These are phyloP conservation scores for Calocybe gambosa DNA, from an alignment of 1,284 basidiomycete genomes.

Conservation along the genomic window DNA sequence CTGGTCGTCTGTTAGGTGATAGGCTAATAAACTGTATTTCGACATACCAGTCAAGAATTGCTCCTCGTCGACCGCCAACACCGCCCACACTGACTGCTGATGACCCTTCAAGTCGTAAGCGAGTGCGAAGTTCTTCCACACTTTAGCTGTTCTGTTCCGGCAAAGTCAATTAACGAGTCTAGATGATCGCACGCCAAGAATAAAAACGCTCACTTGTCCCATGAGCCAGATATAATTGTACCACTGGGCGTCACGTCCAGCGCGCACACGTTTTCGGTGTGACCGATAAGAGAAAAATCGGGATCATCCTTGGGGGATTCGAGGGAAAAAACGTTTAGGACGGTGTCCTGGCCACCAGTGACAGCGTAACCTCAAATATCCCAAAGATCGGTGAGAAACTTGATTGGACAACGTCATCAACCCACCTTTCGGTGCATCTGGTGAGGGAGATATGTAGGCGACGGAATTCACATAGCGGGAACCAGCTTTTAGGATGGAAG, in stretches of 20 bases:
- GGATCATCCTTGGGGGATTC: slow-evolving; percentile 61
- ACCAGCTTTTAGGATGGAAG: slow-evolving; percentile 58
- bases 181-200: background rate
- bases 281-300: slow-evolving; percentile 78
- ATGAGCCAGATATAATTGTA: slow-evolving; percentile 89
- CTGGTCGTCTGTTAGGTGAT: slow-evolving; percentile 36
- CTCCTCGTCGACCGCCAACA: slow-evolving; percentile 75
- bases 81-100: slow-evolving; percentile 92
- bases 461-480: slow-evolving; percentile 81
- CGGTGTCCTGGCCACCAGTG: slow-evolving; percentile 79
- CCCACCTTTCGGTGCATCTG: slow-evolving; percentile 65
- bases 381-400: slow-evolving; percentile 17
- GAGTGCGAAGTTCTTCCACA: slow-evolving; percentile 84
- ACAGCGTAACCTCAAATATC: slow-evolving; percentile 65
- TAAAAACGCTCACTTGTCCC: slow-evolving; percentile 75
- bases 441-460: slow-evolving; percentile 62
- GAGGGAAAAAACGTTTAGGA: slow-evolving; percentile 76
- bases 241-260: slow-evolving; percentile 68
- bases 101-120: slow-evolving; percentile 81
- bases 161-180: slow-evolving; percentile 1
- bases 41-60: slow-evolving; percentile 74
- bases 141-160: slow-evolving; percentile 73
- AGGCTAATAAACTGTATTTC: background rate
- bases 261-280: slow-evolving; percentile 88
- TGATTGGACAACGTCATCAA: slow-evolving; percentile 10